Evolutionary conservation across 208 protist species (phyloP).

Genomic region (Balamuthia mandrillaris): DNA sequence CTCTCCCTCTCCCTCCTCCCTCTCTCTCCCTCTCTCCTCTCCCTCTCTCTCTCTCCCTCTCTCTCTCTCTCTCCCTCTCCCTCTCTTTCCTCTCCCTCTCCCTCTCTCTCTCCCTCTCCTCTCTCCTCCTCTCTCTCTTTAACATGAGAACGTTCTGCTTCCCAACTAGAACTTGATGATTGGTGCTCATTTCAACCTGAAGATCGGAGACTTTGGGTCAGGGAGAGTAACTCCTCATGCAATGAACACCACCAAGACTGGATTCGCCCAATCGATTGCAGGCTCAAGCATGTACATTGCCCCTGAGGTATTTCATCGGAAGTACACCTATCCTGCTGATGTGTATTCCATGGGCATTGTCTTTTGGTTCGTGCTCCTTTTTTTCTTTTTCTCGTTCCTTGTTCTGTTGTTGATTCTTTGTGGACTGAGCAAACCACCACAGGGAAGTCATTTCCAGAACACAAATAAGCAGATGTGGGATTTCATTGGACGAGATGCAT

Average conservation of each 20-base stretch:
- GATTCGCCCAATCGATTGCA: not conserved
- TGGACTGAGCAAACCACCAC: not conserved
- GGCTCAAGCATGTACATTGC: conserved; percentile 18
- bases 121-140: not conserved
- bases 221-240: not conserved
- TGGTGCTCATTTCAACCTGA: not conserved
- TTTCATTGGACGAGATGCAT: not conserved
- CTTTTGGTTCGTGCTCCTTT: not conserved
- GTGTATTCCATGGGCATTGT: not conserved
- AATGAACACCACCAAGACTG: not conserved
- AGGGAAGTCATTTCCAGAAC: not conserved
- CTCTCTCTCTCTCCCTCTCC: too few species aligned
- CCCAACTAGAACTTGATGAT: conserved; percentile 6
- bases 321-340: conserved; percentile 5
- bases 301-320: conserved; percentile 20
- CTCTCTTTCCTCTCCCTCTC: not conserved
- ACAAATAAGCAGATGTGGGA: not conserved
- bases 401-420: not conserved
- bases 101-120: not conserved
- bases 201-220: not conserved
- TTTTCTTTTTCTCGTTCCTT: not conserved
- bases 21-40: too few species aligned
- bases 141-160: not conserved
- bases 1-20: too few species aligned
- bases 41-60: too few species aligned